Evolutionary conservation across 805 yeast genomes (phyloP), one percentile per base, ranked within the genome.

Genomic region (Teunomyces funiuensis): DNA sequence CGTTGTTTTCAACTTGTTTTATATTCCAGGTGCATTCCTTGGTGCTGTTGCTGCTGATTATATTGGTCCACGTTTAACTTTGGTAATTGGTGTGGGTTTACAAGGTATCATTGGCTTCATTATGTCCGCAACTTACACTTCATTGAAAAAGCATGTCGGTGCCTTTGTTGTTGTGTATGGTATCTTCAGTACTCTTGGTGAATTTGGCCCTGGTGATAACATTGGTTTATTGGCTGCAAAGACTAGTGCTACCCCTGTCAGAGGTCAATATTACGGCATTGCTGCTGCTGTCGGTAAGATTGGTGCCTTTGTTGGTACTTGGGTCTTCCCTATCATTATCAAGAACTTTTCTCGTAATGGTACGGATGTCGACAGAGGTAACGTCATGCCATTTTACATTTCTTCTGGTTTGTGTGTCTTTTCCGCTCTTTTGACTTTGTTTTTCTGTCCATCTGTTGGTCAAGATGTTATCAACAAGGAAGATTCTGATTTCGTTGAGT

Each of bases 171-270:
- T 88, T 33, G 84, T 85, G 20, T 91, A 84, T 58, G 97, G 97
- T 69, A 81, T 91, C 50, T 91, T 88, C 63, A 70, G 80, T 61
- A 74, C 96, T 5, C 73, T 88, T 36, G 97, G 97, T 55, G 97
- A 91, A 65, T 85, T 90, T 63, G 95, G 96, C 20, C 90, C 95
- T 10, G 98, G 97, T 68, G 88, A 89, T 65, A 88, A 86, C 65
- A 84, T 86, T 61, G 97, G 97, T 52, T 67, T 86, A 42, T 72
- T 90, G 47, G 95, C 96, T 15, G 77, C 96, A 29, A 89, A 89
- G 66, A 84, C 96, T 5, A 76, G 83, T 36, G 85, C 96, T 33
- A 83, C 96, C 7, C 82, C 96, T 16, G 77, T 89, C 42, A 82
- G 97, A 69, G 97, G 97, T 44, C 85, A 85, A 54, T 87, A 85